These are phyloP conservation scores for Lanzia echinophila DNA, from an alignment of 2,329 filamentous ascomycete genomes.

Conservation along the genomic window DNA sequence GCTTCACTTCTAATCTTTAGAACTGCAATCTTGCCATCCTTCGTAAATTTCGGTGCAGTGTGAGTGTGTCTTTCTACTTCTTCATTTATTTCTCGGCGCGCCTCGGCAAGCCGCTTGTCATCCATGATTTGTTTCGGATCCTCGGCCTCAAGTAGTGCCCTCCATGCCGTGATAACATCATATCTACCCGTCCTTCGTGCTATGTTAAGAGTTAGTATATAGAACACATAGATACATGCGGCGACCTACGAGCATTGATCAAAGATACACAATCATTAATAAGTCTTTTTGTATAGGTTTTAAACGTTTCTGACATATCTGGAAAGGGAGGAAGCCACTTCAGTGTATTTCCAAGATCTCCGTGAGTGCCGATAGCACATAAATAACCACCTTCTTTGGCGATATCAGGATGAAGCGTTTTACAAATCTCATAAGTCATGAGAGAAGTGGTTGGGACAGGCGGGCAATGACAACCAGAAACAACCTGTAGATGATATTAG, in stretches of 20 bases:
- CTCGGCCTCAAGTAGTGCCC: constrained; percentile 44
- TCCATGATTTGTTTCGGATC: constrained; percentile 45
- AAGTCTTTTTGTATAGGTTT: constrained; percentile 52
- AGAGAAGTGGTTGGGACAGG: constrained; percentile 60
- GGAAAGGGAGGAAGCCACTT: constrained; percentile 63
- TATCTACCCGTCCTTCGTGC: constrained; percentile 53
- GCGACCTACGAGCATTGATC: constrained; percentile 48
- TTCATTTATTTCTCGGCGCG: constrained; percentile 50
- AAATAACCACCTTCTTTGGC: constrained; percentile 49
- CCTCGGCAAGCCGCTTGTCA: constrained; percentile 44
- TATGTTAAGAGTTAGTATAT: constrained; percentile 6
- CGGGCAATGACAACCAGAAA: constrained; percentile 57
- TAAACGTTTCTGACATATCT: constrained; percentile 55
- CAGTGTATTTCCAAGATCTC: constrained; percentile 56
- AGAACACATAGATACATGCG: neutral
- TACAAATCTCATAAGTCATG: constrained; percentile 58
- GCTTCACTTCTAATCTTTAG: constrained; percentile 53
- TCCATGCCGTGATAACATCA: constrained; percentile 55
- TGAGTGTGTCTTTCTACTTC: constrained; percentile 57
- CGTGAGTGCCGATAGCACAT: constrained; percentile 58
- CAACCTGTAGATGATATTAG: constrained; percentile 33
- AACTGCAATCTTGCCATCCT: constrained; percentile 55
- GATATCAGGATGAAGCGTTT: constrained; percentile 46
- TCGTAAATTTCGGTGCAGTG: constrained; percentile 55
- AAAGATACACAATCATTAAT: constrained; percentile 57